Evolutionary conservation across 1,139 yeast genomes (phyloP).

Genomic region (Saccharomyces hybrid): DNA sequence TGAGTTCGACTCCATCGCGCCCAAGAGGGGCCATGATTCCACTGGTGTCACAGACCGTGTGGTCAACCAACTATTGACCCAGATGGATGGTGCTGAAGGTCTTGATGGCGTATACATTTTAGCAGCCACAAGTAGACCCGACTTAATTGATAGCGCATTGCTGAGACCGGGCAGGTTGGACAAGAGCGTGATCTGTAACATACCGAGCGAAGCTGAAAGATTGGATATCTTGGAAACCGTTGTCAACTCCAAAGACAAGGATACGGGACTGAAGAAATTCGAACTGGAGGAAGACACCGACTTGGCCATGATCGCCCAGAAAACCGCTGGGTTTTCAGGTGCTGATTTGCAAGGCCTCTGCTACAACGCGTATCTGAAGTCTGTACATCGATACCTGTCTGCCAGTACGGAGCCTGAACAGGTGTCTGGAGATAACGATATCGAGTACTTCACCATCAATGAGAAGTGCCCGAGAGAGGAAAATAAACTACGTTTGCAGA

Average conservation of each 20-base stretch:
- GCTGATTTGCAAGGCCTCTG: conserved; percentile 93
- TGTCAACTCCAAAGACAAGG: conserved; percentile 12
- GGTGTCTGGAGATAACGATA: not conserved
- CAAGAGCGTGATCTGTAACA: conserved; percentile 80
- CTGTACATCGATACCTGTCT: conserved; percentile 66
- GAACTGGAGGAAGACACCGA: conserved; percentile 44
- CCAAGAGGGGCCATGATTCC: conserved; percentile 95
- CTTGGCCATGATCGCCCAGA: conserved; percentile 47
- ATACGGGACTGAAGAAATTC: conserved; percentile 36
- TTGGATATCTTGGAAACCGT: conserved; percentile 52
- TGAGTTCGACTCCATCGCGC: conserved; percentile 95
- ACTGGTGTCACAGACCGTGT: conserved; percentile 98
- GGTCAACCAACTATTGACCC: conserved; percentile 92
- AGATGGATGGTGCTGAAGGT: conserved; percentile 99
- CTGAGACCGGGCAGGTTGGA: conserved; percentile 94
- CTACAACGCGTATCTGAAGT: conserved; percentile 84
- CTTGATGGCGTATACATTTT: conserved; percentile 91
- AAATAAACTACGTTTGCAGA: not conserved
- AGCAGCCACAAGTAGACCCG: conserved; percentile 95
- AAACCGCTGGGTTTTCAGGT: conserved; percentile 77
- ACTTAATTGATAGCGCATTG: conserved; percentile 87
- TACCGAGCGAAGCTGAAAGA: conserved; percentile 69
- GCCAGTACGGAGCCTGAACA: not conserved
- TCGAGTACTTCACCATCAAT: not conserved
- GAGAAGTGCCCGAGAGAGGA: not conserved